These are phyloP conservation scores for Pythium utonaiense DNA, from an alignment of 352 stramenopile species.

Conservation along the genomic window DNA sequence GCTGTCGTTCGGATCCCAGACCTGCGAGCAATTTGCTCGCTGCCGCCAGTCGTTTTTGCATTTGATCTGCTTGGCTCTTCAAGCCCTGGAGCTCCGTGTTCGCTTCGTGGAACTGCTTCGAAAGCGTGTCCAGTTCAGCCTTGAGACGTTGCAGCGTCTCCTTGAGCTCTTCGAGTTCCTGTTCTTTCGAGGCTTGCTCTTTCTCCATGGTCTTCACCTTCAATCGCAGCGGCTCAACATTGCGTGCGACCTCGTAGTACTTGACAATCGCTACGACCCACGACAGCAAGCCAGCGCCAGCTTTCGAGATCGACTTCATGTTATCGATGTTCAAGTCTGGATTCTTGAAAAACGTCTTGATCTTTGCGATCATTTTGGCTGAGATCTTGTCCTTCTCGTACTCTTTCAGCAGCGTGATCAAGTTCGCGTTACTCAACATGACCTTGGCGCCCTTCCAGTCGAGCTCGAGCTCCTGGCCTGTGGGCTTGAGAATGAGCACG, in stretches of 20 bases:
- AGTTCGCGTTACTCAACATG: constrained; percentile 91
- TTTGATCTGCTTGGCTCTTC: constrained; percentile 91
- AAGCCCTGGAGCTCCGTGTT: constrained; percentile 91
- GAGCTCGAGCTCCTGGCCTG: constrained; percentile 88
- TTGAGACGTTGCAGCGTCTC: constrained; percentile 86
- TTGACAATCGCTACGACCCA: constrained; percentile 95
- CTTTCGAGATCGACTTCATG: constrained; percentile 93
- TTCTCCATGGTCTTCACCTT: constrained; percentile 94
- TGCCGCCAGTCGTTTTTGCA: constrained; percentile 92
- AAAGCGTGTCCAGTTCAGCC: constrained; percentile 87
- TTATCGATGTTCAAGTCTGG: constrained; percentile 92
- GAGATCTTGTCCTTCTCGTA: constrained; percentile 97
- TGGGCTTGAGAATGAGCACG: constrained; percentile 89
- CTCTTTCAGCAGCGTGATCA: constrained; percentile 91
- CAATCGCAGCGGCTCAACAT: constrained; percentile 89
- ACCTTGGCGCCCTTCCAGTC: constrained; percentile 94
- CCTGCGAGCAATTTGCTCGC: constrained; percentile 92
- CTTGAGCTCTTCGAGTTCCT: constrained; percentile 78
- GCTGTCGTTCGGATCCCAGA: constrained; percentile 86
- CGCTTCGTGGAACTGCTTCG: constrained; percentile 87
- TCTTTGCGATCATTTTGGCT: constrained; percentile 93
- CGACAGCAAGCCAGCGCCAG: constrained; percentile 86
- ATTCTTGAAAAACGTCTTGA: constrained; percentile 94
- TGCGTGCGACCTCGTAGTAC: constrained; percentile 95
- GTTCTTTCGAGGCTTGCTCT: constrained; percentile 89